Evolutionary conservation across 371 early-diverging fungal genomes (phyloP).

Genomic region (Rhizomucor pusillus): DNA sequence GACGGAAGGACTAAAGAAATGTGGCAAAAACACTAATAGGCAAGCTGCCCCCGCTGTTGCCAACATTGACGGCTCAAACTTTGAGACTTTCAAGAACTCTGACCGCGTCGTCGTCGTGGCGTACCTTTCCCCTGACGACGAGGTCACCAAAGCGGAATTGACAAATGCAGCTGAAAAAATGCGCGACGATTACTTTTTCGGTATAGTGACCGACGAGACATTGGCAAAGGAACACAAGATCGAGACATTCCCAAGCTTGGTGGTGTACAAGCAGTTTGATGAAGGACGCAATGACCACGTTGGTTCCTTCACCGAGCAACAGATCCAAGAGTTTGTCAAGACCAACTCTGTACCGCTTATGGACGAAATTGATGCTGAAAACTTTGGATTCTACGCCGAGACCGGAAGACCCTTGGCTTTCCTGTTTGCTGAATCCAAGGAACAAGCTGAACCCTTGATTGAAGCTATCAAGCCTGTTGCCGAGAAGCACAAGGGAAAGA

Average conservation of each 20-base stretch:
- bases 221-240: constrained; percentile 43
- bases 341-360: constrained; percentile 79
- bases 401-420: constrained; percentile 86
- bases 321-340: constrained; percentile 68
- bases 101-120: constrained; percentile 90
- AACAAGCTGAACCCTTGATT: constrained; percentile 54
- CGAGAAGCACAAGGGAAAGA: constrained; percentile 79
- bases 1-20: too few relatives aligned
- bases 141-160: constrained; percentile 59
- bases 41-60: constrained; percentile 80
- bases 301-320: constrained; percentile 54
- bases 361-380: constrained; percentile 87
- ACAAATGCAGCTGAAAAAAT: constrained; percentile 66
- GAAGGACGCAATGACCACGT: constrained; percentile 70
- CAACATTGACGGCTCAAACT: constrained; percentile 58
- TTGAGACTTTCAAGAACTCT: constrained; percentile 70
- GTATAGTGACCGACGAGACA: constrained; percentile 62
- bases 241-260: constrained; percentile 62
- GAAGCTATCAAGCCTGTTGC: constrained; percentile 70
- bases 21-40: constrained; percentile 23
- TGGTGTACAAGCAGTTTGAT: constrained; percentile 90
- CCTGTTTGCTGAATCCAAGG: constrained; percentile 73
- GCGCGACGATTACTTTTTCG: constrained; percentile 86
- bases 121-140: constrained; percentile 60
- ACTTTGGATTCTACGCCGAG: constrained; percentile 81